Evolutionary conservation across 2,329 filamentous ascomycete genomes (phyloP), one percentile per base, ranked within the genome.

Genomic region (Hymenoscyphus repandus): DNA sequence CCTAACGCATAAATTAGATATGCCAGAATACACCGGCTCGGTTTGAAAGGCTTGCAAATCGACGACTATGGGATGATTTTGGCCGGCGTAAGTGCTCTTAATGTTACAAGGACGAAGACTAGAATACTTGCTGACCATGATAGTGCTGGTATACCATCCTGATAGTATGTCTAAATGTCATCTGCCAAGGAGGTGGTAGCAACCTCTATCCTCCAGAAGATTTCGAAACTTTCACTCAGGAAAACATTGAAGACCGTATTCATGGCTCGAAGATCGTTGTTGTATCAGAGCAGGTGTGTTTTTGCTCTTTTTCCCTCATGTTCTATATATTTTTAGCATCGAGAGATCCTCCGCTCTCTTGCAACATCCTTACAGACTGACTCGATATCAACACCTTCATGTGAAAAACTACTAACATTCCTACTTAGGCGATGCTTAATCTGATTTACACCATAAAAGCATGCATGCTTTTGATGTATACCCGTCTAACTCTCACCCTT

Each of bases 241-340:
- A 58, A 13, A 67, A 74, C 9, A 69, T 74, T 5, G 36, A 67
- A 30, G 68, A 72, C 17, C 67, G 73, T 6, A 69, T 74, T 38
- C 66, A 68, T 27, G 80, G 80, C 3, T 82, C 79, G 36, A 84
- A 83, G 70, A 78, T 79, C 70, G 80, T 83, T 1, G 69, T 82
- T 44, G 74, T 81, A 6, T 76, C 77, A 3, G 80, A 84, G 18
- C 44, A 46, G 33, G 44, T 46, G 37, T 3, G 17, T 30, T 11
- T 6, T 6, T 18, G 9, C 15, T 31, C 9, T 27, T 27, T 42
- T 31, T 7, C 3, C 15, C n/a, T 18, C 15, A 9, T 27, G n/a
- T 7, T 42, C 20, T 9, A 7, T 12, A 6, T 10, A 4, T 27
- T 27, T 27, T 27, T 27, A 7, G 22, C 22, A 27, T 27, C 22